Percentiles rank a stretch among this genome's conserved stretches.
phyloP scores from a whole-genome alignment of 2,329 filamentous ascomycete species.

The Diaporthe nobilis region DNA sequence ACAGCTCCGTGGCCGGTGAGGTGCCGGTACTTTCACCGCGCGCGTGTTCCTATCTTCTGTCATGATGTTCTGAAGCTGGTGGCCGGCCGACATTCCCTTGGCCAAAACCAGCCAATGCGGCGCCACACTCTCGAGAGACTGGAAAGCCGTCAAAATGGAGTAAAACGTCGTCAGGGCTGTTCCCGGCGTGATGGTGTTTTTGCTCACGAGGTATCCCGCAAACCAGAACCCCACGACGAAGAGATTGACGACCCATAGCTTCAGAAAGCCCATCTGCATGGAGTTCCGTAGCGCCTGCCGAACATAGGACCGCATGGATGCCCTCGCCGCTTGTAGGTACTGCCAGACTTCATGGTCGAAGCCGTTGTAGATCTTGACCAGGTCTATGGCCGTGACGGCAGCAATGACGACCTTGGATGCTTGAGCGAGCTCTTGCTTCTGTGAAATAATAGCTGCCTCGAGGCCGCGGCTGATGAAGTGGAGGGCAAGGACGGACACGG shows the following conservation, averaged over 20 bases:
- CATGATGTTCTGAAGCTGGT: constrained; percentile 66
- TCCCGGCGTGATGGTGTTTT: constrained; percentile 71
- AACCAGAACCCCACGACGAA: constrained; percentile 95
- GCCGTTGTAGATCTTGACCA: constrained; percentile 89
- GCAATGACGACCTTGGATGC: constrained; percentile 81
- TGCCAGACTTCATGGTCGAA: constrained; percentile 77
- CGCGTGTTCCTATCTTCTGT: constrained; percentile 46
- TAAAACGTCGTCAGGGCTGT: constrained; percentile 89
- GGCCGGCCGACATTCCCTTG: constrained; percentile 83
- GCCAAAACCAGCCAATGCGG: constrained; percentile 83
- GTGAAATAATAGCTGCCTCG: constrained; percentile 75
- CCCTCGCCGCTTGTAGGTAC: constrained; percentile 71
- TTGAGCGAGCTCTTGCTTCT: constrained; percentile 76
- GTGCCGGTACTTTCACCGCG: constrained; percentile 21
- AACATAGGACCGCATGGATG: constrained; percentile 74
- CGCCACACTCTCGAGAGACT: constrained; percentile 80
- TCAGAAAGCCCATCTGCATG: constrained; percentile 79
- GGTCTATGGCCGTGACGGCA: constrained; percentile 81
- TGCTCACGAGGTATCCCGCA: constrained; percentile 77
- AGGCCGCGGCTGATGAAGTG: constrained; percentile 72
- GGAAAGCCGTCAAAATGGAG: constrained; percentile 81
- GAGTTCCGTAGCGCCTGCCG: constrained; percentile 78
- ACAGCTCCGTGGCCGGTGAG: constrained; percentile 58
- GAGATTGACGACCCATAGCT: constrained; percentile 81
- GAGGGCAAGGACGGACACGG: constrained; percentile 75